Base-by-base conservation (phyloP, 2,329 filamentous ascomycete species). In the Xylariaceae sp. region DNA sequence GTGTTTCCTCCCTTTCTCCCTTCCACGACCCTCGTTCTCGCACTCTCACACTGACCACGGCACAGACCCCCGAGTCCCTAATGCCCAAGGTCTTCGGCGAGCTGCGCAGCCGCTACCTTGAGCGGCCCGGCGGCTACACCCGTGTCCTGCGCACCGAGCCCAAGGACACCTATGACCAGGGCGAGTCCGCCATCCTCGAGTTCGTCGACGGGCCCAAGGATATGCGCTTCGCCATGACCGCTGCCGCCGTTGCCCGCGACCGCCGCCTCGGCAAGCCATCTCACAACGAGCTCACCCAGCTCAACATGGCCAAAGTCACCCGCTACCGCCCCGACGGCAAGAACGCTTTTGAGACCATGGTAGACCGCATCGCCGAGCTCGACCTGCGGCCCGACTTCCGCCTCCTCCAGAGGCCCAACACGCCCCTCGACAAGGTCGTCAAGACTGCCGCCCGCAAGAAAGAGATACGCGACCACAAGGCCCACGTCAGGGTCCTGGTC, bases 161-260 rank as follows among this genome's bases (percentile, higher is more conserved):
- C 49, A 81, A 87, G 62, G 90, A 92, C 69, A 80, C 81, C 63
- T 77, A 77, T 67, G 92, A 97, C 69, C 90, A 96, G 73, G 92
- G 89, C 9, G 82, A 85, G 56, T 91, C 87, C 32, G 92, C 94
- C 18, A 91, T 99, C 56, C 84, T 99, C 42, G 90, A 97, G 72
- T 81, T 99, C 31, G 91, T 99, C 54, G 94, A 99, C 70, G 91
- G 92, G 33, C 90, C 90, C 32, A 87, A 86, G 67, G 94, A 99
- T 71, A 89, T 96, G 75, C 87, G 91, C 32, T 96, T 96, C 72
- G 89, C 90, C 62, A 85, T 97, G 81, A 96, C 91, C 2, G 94
- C 94, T 22, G 87, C 87, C 60, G 85, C 89, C 0, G 77, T 97
- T 6, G 89, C 89, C 39, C 78, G 83, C 19, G 78, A 83, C 63